phyloP scores from a whole-genome alignment of 768 basidiomycete species.

The Hortiboletus campestris region DNA sequence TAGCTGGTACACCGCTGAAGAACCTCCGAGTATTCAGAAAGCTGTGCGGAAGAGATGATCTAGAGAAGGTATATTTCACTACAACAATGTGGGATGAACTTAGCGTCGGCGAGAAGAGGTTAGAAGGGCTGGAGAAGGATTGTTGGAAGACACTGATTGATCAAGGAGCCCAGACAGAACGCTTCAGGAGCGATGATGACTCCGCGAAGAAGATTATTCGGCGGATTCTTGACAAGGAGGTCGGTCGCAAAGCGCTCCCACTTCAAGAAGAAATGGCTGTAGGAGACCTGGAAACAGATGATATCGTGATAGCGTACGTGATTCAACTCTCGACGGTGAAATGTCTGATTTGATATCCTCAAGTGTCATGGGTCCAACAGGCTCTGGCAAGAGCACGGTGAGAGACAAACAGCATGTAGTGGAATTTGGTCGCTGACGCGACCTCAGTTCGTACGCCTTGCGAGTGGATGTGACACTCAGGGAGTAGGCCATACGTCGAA shows the following conservation, averaged over 20 bases:
- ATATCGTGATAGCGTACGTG: constrained; percentile 18
- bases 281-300: background rate
- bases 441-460: constrained; percentile 11
- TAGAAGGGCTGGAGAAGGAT: background rate
- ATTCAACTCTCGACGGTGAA: background rate
- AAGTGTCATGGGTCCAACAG: constrained; percentile 25
- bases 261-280: constrained; percentile 10
- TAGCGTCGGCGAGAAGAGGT: constrained; percentile 18
- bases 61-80: constrained; percentile 33
- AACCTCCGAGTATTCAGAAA: constrained; percentile 34
- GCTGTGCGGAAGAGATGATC: constrained; percentile 27
- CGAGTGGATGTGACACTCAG: background rate
- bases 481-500: constrained; percentile 7
- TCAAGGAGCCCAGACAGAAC: constrained; percentile 7
- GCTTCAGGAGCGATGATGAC: constrained; percentile 7
- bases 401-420: background rate
- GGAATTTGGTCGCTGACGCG: background rate
- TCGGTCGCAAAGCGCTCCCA: background rate
- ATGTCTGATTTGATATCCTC: background rate
- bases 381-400: constrained; percentile 15
- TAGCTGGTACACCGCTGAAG: constrained; percentile 33
- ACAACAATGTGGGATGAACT: constrained; percentile 42
- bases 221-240: constrained; percentile 1
- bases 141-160: constrained; percentile 10
- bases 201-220: constrained; percentile 8